A percentile compares a stretch with the other conserved stretches of the same genome.
These are phyloP conservation scores for Meyerozyma athensensis DNA, from an alignment of 1,139 yeast genomes.

Conservation along the genomic window DNA sequence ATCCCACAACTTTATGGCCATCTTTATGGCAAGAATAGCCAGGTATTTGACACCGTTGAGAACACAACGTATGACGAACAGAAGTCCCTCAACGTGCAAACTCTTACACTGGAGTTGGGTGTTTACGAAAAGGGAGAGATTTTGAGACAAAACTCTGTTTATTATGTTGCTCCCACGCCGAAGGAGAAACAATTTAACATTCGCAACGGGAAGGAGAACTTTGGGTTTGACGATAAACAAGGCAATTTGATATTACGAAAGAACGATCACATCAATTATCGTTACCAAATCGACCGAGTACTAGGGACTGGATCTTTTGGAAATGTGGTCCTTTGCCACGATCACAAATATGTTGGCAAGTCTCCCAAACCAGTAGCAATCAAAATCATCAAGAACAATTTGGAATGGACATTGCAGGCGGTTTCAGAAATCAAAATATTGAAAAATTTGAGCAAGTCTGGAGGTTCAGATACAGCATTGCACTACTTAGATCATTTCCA, in stretches of 20 bases:
- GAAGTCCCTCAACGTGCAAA: not conserved
- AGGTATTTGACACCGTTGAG: not conserved
- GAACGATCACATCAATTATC: constrained; percentile 73
- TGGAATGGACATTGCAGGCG: constrained; percentile 75
- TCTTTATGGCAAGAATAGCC: not conserved
- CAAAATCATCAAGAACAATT: constrained; percentile 70
- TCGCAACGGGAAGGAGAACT: constrained; percentile 43
- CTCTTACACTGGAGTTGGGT: constrained; percentile 19
- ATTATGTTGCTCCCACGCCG: constrained; percentile 26
- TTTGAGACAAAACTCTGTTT: constrained; percentile 35
- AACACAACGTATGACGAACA: not conserved
- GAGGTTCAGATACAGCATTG: constrained; percentile 36
- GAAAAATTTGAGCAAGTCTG: constrained; percentile 34
- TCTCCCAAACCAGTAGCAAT: constrained; percentile 54
- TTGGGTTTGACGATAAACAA: constrained; percentile 68
- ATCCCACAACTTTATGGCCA: constrained; percentile 2
- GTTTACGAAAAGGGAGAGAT: constrained; percentile 53
- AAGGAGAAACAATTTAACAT: constrained; percentile 34
- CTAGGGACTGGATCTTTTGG: constrained; percentile 88
- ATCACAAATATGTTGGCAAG: constrained; percentile 48
- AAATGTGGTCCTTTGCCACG: constrained; percentile 64
- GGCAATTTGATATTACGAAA: constrained; percentile 56
- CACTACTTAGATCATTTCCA: constrained; percentile 66
- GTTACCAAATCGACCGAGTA: constrained; percentile 56
- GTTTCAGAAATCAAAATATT: constrained; percentile 71